phyloP scores from a whole-genome alignment of 306 rosid genomes.

The Urtica urens region DNA sequence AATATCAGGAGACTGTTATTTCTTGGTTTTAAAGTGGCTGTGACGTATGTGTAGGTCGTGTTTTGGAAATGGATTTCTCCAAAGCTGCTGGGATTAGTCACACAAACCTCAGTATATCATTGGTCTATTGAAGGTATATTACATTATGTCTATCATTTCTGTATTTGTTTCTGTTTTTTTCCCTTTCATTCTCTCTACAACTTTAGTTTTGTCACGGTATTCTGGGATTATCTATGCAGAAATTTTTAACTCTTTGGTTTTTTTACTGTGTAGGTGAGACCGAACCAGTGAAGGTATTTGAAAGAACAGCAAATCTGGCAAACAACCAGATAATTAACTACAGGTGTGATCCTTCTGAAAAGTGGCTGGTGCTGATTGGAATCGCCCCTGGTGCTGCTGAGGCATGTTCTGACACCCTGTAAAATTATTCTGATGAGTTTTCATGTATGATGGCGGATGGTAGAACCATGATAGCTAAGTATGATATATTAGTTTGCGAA shows the following conservation, averaged over 20 bases:
- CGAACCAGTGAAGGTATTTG: slow-evolving; percentile 93
- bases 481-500: neutral
- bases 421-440: neutral
- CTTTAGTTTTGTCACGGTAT: neutral
- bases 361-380: slow-evolving; percentile 98
- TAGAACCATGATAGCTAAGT: no score
- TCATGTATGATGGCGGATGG: no score
- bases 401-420: slow-evolving; percentile 38
- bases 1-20: slow-evolving; percentile 3
- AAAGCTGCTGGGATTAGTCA: slow-evolving; percentile 85
- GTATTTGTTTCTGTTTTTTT: neutral
- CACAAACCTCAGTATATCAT: slow-evolving; percentile 86
- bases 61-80: slow-evolving; percentile 98
- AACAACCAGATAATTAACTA: slow-evolving; percentile 95
- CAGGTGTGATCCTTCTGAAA: slow-evolving; percentile 94
- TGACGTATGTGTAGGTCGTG: slow-evolving; percentile 45
- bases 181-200: slow-evolving; percentile 10
- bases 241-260: no score
- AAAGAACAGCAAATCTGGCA: slow-evolving; percentile 83
- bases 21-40: slow-evolving; percentile 11
- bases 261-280: slow-evolving; percentile 75
- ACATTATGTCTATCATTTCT: slow-evolving; percentile 9
- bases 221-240: neutral
- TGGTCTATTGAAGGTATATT: slow-evolving; percentile 91
- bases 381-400: slow-evolving; percentile 99